These are phyloP conservation scores for Lactarius sp. DNA, from an alignment of 768 basidiomycete genomes.

Conservation along the genomic window DNA sequence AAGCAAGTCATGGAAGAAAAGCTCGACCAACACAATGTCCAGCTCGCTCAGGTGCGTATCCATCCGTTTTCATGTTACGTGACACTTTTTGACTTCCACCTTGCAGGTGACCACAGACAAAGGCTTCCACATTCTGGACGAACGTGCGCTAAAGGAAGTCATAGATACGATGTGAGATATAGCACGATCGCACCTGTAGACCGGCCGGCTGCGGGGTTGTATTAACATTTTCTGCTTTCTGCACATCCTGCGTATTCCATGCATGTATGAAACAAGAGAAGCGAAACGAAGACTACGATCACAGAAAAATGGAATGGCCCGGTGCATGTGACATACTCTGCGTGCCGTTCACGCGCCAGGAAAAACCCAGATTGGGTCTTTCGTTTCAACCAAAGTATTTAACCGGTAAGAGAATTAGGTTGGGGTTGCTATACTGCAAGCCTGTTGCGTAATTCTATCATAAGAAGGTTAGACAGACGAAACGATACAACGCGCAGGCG, in stretches of 20 bases:
- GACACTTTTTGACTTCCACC: not conserved
- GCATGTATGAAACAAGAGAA: not conserved
- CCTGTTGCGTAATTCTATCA: not conserved
- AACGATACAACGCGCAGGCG: slow-evolving; percentile 1
- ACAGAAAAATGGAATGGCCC: not conserved
- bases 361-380: not conserved
- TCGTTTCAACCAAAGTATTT: not conserved
- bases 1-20: slow-evolving; percentile 99
- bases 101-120: slow-evolving; percentile 68
- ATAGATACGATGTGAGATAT: slow-evolving; percentile 72
- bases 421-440: not conserved
- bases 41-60: slow-evolving; percentile 77
- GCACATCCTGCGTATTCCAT: not conserved
- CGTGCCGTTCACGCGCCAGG: not conserved
- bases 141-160: slow-evolving; percentile 72
- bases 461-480: not conserved
- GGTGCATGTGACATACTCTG: not conserved
- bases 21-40: slow-evolving; percentile 97
- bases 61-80: not conserved
- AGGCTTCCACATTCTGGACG: slow-evolving; percentile 89
- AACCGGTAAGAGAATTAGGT: not conserved
- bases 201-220: slow-evolving; percentile 7
- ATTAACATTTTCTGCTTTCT: not conserved
- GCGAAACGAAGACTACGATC: not conserved
- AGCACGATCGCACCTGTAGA: slow-evolving; percentile 3